These are phyloP conservation scores for Aspergillus nidulans DNA, from an alignment of 495 filamentous ascomycete species.

Conservation along the genomic window DNA sequence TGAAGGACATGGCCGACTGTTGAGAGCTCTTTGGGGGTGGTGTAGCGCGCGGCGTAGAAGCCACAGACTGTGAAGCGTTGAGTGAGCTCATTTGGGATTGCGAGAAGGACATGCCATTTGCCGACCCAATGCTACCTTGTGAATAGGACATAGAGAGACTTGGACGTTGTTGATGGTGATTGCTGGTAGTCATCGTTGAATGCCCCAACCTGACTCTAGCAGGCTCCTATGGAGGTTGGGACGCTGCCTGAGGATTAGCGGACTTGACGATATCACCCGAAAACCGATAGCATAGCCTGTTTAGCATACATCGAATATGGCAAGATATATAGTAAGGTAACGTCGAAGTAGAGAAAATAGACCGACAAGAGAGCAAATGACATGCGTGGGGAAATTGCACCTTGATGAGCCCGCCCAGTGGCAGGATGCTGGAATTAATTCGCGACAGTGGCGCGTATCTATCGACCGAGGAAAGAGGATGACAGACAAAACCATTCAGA, in stretches of 20 bases:
- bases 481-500: constrained; percentile 19
- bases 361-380: constrained; percentile 11
- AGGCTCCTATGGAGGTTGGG: constrained; percentile 9
- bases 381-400: constrained; percentile 26
- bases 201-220: constrained; percentile 9
- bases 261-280: neutral
- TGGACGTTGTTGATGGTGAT: constrained; percentile 34
- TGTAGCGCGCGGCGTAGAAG: constrained; percentile 52
- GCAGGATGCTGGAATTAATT: constrained; percentile 16
- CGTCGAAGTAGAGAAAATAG: constrained; percentile 6
- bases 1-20: constrained; percentile 41
- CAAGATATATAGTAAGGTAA: constrained; percentile 8
- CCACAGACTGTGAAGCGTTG: constrained; percentile 47
- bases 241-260: constrained; percentile 11
- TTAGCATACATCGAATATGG: constrained; percentile 1
- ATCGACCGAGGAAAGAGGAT: constrained; percentile 21
- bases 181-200: constrained; percentile 40
- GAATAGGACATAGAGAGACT: constrained; percentile 44
- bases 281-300: constrained; percentile 13
- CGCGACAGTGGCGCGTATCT: constrained; percentile 36
- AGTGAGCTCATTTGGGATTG: constrained; percentile 48
- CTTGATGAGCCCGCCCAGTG: constrained; percentile 24
- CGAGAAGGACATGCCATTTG: constrained; percentile 38
- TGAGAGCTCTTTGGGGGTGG: constrained; percentile 45
- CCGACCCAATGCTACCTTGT: constrained; percentile 38